Evolutionary conservation across 2,329 filamentous ascomycete species (phyloP), one percentile per base, ranked within the genome.

Genomic region (Aspergillus aculeatus): DNA sequence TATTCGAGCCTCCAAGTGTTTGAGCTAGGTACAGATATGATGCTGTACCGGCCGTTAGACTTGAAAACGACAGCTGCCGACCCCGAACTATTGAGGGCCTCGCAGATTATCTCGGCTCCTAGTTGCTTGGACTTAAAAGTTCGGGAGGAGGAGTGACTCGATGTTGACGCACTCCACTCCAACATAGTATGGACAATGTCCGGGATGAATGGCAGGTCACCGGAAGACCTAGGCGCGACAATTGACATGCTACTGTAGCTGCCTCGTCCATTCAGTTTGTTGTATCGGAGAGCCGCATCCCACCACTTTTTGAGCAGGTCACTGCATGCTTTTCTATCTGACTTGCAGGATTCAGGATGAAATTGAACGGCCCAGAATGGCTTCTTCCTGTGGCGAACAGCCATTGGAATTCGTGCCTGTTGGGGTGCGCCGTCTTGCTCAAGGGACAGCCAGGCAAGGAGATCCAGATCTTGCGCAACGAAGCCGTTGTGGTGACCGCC

Each of bases 281-380:
- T 89, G 85, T 89, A 92, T 47, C 75, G 72, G 57, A 81, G 76
- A 1, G 87, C 87, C 69, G 86, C 81, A 4, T 74, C 71, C 82
- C 92, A 95, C 91, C 92, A 96, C 68, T 90, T 91, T 54, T 75
- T 75, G 38, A 96, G 80, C 26, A 96, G 80, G 14, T 79, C 77
- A 21, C 82, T 84, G 62, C 77, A 80, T 1, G 89, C 88, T 61
- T 84, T 56, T 12, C 62, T 83, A 3, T 81, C 77, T 44, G 91
- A 89, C 4, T 92, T 96, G 73, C 92, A 96, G 0, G 91, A 96
- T 74, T 97, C 92, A 0, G 92, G 92, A 70, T 96, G 92, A 68
- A 95, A 96, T 71, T 96, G 93, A 19, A 96, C 82, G 0, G 90
- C 93, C 88, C 90, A 96, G 64, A 94, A 90, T 0, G 93, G 92